Conservation (phyloP, 495 filamentous ascomycete genomes). For the Tuber indicum region DNA sequence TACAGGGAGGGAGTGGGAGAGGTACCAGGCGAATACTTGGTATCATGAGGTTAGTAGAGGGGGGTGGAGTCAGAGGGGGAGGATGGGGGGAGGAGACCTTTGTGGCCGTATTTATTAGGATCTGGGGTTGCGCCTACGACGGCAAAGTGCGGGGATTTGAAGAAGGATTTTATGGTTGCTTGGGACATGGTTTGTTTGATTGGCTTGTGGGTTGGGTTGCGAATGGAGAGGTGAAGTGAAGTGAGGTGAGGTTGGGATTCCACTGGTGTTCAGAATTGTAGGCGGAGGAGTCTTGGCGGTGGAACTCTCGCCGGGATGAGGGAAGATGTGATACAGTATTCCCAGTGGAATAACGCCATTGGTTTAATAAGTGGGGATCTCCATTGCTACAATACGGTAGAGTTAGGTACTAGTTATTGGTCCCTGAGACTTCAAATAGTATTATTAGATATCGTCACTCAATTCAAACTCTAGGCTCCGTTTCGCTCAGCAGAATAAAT, state of each 20-base stretch:
- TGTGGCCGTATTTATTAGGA: constrained; percentile 81
- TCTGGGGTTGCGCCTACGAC: constrained; percentile 87
- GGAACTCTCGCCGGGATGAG: neutral
- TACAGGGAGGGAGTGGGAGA: constrained; percentile 64
- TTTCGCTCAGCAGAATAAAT: neutral
- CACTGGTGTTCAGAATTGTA: neutral
- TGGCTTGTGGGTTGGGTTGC: neutral
- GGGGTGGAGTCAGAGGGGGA: constrained; percentile 1
- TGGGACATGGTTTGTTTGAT: constrained; percentile 46
- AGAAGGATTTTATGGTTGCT: constrained; percentile 66
- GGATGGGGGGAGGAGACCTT: constrained; percentile 49
- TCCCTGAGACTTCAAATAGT: too few species aligned
- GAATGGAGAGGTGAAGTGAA: neutral
- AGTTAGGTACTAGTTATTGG: neutral
- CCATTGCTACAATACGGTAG: too few species aligned
- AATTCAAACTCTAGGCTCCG: too few species aligned
- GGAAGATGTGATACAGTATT: neutral
- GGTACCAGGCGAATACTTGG: constrained; percentile 80
- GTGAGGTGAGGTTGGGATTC: neutral
- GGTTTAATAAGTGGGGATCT: neutral
- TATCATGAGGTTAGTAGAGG: constrained; percentile 11
- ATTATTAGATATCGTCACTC: too few species aligned
- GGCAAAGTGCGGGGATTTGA: constrained; percentile 73
- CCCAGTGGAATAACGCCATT: neutral
- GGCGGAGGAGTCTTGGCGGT: neutral